Evolutionary conservation across 2,329 filamentous ascomycete genomes (phyloP).

Genomic region (Triangularia verruculosa): DNA sequence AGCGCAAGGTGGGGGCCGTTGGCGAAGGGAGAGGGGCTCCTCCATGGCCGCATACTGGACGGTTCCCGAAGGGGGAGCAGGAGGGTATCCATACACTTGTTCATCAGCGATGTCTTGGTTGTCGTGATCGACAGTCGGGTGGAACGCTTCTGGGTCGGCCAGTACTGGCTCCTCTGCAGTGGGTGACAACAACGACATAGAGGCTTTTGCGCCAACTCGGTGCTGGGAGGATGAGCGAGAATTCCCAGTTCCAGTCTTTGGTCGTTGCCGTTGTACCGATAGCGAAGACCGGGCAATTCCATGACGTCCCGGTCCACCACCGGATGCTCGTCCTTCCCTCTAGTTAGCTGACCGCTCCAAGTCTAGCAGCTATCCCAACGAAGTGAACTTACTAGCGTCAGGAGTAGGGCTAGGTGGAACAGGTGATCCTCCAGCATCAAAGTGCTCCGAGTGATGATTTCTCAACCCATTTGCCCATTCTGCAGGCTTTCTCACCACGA

Average conservation of each 20-base stretch:
- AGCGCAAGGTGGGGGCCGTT: constrained; percentile 1
- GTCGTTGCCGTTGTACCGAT: constrained; percentile 23
- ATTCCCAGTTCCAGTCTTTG: constrained; percentile 13
- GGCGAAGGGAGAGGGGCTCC: constrained; percentile 8
- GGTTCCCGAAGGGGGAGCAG: neutral
- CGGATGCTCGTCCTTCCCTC: constrained; percentile 13
- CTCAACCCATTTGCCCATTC: constrained; percentile 32
- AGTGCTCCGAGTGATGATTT: constrained; percentile 8
- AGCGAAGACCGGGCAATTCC: constrained; percentile 11
- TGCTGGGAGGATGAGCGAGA: constrained; percentile 19
- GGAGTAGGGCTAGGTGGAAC: constrained; percentile 38
- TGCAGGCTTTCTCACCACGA: constrained; percentile 37
- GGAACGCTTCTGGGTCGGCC: neutral
- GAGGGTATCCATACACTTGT: neutral
- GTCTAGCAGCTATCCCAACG: neutral
- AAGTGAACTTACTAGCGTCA: constrained; percentile 20
- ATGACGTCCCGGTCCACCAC: constrained; percentile 3
- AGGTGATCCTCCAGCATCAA: constrained; percentile 34
- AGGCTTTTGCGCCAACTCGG: constrained; percentile 5
- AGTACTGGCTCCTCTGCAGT: constrained; percentile 24
- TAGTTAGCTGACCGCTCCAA: constrained; percentile 10
- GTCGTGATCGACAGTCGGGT: neutral
- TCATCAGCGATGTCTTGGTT: neutral
- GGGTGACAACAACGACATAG: constrained; percentile 25
- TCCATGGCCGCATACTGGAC: constrained; percentile 6